phyloP scores from a whole-genome alignment of 108 stramenopile genomes.

The Heterococcus sp. region DNA sequence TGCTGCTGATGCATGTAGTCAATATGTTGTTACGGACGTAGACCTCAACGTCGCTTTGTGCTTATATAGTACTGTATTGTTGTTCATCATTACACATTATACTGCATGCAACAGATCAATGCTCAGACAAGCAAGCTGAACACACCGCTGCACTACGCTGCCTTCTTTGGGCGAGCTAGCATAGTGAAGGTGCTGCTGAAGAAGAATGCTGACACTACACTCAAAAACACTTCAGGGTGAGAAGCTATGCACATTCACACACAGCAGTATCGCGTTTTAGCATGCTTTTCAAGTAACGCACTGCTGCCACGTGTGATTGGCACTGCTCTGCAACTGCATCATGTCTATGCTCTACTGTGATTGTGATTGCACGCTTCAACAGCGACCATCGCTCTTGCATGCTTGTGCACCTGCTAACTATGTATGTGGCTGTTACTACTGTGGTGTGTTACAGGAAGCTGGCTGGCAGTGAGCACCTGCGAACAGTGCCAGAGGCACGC shows the following conservation, averaged over 20 bases:
- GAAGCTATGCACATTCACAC: neutral
- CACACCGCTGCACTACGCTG: slow-evolving; percentile 31
- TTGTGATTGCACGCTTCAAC: neutral
- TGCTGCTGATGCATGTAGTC: too few species aligned
- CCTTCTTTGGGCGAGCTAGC: slow-evolving; percentile 8
- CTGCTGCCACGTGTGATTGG: neutral
- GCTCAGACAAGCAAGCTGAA: slow-evolving; percentile 4
- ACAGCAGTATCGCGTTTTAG: neutral
- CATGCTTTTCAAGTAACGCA: neutral
- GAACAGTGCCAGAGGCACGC: neutral
- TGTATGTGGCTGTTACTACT: neutral
- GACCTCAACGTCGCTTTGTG: too few species aligned
- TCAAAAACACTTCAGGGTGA: slow-evolving; percentile 7
- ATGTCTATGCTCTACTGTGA: neutral
- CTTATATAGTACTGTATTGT: too few species aligned
- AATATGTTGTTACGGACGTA: too few species aligned
- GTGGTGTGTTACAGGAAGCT: neutral
- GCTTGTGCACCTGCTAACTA: neutral
- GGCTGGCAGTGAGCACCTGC: neutral
- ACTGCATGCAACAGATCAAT: too few species aligned
- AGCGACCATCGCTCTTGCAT: neutral
- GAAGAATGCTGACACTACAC: slow-evolving; percentile 1
- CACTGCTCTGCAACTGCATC: neutral
- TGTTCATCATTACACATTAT: too few species aligned
- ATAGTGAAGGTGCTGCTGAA: neutral